Conservation (phyloP, 2,329 filamentous ascomycete genomes). For the Stagonosporopsis rhizophila region DNA sequence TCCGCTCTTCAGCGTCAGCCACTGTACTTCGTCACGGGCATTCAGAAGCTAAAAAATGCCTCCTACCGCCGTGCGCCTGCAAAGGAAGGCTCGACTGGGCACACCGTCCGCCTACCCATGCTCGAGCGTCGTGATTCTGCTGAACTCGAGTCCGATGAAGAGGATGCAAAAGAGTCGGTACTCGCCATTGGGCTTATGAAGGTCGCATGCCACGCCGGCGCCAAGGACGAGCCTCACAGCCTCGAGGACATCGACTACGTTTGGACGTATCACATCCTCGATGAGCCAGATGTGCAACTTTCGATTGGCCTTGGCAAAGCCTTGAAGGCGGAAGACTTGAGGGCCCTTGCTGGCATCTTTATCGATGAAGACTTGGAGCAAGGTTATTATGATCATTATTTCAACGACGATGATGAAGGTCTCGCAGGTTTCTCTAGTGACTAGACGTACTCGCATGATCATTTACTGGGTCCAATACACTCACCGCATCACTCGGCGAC, state of each 20-base stretch:
- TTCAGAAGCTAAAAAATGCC: slow-evolving; percentile 54
- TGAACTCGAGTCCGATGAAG: slow-evolving; percentile 14
- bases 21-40: slow-evolving; percentile 52
- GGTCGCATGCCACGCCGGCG: slow-evolving; percentile 35
- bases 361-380: slow-evolving; percentile 25
- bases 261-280: slow-evolving; percentile 37
- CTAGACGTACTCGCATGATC: not conserved
- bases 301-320: slow-evolving; percentile 38
- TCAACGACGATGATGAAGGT: slow-evolving; percentile 25
- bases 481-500: not conserved
- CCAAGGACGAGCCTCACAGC: slow-evolving; percentile 34
- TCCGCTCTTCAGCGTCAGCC: slow-evolving; percentile 54
- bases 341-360: slow-evolving; percentile 28
- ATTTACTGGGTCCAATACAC: not conserved
- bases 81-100: slow-evolving; percentile 15
- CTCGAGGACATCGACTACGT: slow-evolving; percentile 37
- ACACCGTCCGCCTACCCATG: slow-evolving; percentile 24
- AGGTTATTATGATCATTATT: slow-evolving; percentile 19
- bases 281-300: slow-evolving; percentile 32
- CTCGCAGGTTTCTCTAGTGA: slow-evolving; percentile 20
- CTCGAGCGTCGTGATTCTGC: slow-evolving; percentile 36
- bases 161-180: slow-evolving; percentile 20
- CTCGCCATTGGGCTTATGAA: slow-evolving; percentile 35
- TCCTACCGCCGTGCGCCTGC: slow-evolving; percentile 22
- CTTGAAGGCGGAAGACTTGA: slow-evolving; percentile 28